A percentile compares a stretch with the other conserved stretches of the same genome.
phyloP scores from a whole-genome alignment of 2,329 filamentous ascomycete species.

The Pyrenochaeta sp. region DNA sequence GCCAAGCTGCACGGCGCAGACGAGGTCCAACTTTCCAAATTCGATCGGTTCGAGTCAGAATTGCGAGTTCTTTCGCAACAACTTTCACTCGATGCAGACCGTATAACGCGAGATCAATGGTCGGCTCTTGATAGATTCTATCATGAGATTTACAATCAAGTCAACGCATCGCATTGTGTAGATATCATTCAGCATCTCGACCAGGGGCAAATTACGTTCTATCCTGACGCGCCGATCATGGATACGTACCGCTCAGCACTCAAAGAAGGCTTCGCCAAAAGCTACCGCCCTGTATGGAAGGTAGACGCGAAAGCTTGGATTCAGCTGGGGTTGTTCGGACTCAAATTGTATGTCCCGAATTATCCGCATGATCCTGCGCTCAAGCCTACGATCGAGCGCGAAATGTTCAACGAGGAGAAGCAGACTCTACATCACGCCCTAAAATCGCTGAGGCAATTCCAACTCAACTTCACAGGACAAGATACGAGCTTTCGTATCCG shows the following conservation, averaged over 20 bases:
- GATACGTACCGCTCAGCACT: conserved; percentile 47
- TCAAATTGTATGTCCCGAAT: conserved; percentile 86
- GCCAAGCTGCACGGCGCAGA: conserved; percentile 37
- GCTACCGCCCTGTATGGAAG: conserved; percentile 4
- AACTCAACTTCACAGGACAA: conserved; percentile 73
- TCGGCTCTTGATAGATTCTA: conserved; percentile 41
- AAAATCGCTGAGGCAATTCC: conserved; percentile 69
- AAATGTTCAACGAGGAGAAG: conserved; percentile 66
- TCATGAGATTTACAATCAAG: conserved; percentile 22
- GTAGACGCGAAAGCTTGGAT: conserved; percentile 69
- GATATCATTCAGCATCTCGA: conserved; percentile 18
- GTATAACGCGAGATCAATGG: conserved; percentile 43
- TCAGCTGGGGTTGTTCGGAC: conserved; percentile 74
- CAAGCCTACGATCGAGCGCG: conserved; percentile 68
- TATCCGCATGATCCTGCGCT: conserved; percentile 83
- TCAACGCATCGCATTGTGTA: conserved; percentile 32
- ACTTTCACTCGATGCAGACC: conserved; percentile 43
- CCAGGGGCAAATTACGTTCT: conserved; percentile 12
- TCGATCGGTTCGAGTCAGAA: conserved; percentile 54
- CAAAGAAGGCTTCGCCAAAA: conserved; percentile 22
- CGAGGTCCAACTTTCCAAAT: conserved; percentile 50
- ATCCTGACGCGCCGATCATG: conserved; percentile 17
- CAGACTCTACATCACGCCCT: conserved; percentile 65
- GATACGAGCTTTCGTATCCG: conserved; percentile 71
- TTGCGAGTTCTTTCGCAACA: conserved; percentile 49